A percentile compares a stretch with the other conserved stretches of the same genome.
Conservation (phyloP, 805 yeast species). For the Suhomyces tanzawaensis region DNA sequence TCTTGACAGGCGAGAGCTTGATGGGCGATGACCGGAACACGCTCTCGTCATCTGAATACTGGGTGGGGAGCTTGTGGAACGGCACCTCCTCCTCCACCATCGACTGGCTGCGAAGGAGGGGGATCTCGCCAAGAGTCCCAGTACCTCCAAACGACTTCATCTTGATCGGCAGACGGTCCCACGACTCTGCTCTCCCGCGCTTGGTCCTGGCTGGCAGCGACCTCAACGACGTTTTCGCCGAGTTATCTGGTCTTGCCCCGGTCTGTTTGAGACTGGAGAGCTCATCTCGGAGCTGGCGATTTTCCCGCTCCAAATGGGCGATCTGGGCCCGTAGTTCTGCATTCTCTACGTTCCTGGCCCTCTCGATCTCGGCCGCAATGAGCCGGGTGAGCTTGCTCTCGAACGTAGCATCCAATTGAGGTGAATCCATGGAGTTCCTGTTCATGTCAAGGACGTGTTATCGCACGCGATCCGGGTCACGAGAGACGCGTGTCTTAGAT, state of each 20-base stretch:
- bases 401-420: not conserved
- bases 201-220: not conserved
- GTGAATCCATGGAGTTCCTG: not conserved
- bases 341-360: not conserved
- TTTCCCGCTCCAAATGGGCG: not conserved
- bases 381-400: not conserved
- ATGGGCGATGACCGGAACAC: constrained; percentile 10
- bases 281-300: not conserved
- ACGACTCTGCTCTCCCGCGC: not conserved
- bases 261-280: not conserved
- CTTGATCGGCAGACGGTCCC: not conserved
- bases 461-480: not conserved
- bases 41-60: constrained; percentile 23
- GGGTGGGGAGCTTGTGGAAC: constrained; percentile 23
- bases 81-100: constrained; percentile 12
- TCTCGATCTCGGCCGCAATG: not conserved
- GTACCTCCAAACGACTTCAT: constrained; percentile 6
- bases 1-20: constrained; percentile 10
- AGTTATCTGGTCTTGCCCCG: not conserved
- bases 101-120: constrained; percentile 11
- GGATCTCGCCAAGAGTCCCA: constrained; percentile 8
- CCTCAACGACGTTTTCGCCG: not conserved
- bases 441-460: no score
- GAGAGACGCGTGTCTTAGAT: not conserved
- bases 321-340: not conserved